A percentile compares a stretch with the other conserved stretches of the same genome.
Conservation (phyloP, 257 asterid genomes). For the Nicotiana tomentosiformis region DNA sequence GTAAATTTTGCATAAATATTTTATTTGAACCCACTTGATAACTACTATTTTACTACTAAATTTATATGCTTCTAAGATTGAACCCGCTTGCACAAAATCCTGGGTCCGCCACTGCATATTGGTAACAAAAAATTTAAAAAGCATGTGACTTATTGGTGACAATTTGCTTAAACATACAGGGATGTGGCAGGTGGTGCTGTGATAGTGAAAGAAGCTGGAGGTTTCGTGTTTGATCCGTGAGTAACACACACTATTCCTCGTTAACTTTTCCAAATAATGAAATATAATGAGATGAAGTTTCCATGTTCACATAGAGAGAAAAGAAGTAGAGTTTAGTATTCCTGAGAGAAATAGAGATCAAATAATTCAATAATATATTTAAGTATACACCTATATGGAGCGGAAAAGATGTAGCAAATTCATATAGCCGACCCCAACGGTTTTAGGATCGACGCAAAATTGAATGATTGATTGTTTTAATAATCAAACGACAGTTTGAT, state of each 20-base stretch:
- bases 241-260: slow-evolving; percentile 12
- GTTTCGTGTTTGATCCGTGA: slow-evolving; percentile 80
- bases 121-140: neutral
- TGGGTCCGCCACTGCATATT: neutral
- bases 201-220: slow-evolving; percentile 79
- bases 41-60: no score
- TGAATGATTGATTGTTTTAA: neutral
- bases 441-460: neutral
- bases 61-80: no score
- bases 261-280: neutral
- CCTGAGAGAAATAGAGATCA: neutral
- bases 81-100: no score
- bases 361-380: neutral
- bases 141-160: slow-evolving; percentile 9
- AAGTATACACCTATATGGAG: neutral
- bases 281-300: neutral
- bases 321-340: neutral
- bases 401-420: neutral
- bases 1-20: no score
- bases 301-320: neutral
- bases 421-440: neutral
- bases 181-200: slow-evolving; percentile 91
- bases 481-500: neutral
- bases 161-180: slow-evolving; percentile 32
- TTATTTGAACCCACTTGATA: no score